phyloP scores from a whole-genome alignment of 2,329 filamentous ascomycete genomes.

The Kalaharituber pfeilii region DNA sequence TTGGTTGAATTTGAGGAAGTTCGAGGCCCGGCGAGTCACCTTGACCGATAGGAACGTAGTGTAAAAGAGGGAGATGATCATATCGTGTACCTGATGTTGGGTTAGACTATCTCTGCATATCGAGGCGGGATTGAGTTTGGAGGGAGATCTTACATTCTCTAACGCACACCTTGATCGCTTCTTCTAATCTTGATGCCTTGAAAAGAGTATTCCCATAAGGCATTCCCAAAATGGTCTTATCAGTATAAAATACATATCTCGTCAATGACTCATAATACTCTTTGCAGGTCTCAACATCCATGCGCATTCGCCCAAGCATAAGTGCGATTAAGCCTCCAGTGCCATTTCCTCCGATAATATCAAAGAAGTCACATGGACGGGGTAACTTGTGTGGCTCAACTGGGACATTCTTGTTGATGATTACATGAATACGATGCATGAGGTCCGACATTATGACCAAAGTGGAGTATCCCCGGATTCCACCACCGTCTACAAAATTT shows the following conservation, averaged over 20 bases:
- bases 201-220: conserved; percentile 78
- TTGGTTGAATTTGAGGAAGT: conserved; percentile 6
- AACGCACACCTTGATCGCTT: conserved; percentile 80
- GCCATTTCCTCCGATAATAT: conserved; percentile 86
- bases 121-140: not conserved
- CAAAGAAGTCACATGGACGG: conserved; percentile 95
- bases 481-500: conserved; percentile 54
- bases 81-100: conserved; percentile 8
- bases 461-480: conserved; percentile 93
- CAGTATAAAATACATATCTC: conserved; percentile 84
- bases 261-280: conserved; percentile 93
- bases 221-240: conserved; percentile 93
- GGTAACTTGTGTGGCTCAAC: conserved; percentile 68
- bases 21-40: conserved; percentile 8
- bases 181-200: conserved; percentile 89
- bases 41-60: not conserved
- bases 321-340: conserved; percentile 93
- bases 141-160: conserved; percentile 35
- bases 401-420: conserved; percentile 67
- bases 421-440: conserved; percentile 93
- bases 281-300: conserved; percentile 93
- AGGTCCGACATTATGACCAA: conserved; percentile 94
- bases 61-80: not conserved
- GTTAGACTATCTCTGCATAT: not conserved
- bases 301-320: conserved; percentile 78